A percentile compares a stretch with the other conserved stretches of the same genome.
Evolutionary conservation across 371 early-diverging fungal species (phyloP).

Genomic region (Mucor circinelloides): DNA sequence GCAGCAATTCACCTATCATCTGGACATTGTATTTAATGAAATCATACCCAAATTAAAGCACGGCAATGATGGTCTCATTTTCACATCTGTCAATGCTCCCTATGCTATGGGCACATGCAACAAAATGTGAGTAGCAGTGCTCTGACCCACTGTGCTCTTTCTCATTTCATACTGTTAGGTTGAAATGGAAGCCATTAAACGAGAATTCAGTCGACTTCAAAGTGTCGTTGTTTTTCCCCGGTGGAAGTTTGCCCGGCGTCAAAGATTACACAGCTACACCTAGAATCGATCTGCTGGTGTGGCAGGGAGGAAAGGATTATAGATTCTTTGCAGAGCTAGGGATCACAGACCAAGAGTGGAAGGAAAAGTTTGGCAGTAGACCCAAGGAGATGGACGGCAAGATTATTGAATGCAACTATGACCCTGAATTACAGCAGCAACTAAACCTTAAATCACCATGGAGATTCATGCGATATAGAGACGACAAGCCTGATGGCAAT

Average conservation of each 20-base stretch:
- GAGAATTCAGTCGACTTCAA: conserved; percentile 98
- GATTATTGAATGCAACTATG: conserved; percentile 72
- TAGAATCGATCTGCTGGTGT: conserved; percentile 54
- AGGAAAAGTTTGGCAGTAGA: conserved; percentile 26
- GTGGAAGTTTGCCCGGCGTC: conserved; percentile 40
- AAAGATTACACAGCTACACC: conserved; percentile 44
- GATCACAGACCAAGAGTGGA: conserved; percentile 66
- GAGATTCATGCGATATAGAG: conserved; percentile 85
- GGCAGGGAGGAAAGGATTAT: conserved; percentile 64
- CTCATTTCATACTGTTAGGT: conserved; percentile 40
- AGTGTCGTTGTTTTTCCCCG: conserved; percentile 51
- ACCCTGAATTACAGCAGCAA: conserved; percentile 51
- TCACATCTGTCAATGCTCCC: conserved; percentile 86
- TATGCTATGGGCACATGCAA: conserved; percentile 87
- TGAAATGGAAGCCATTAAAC: conserved; percentile 99
- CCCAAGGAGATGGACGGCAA: conserved; percentile 55
- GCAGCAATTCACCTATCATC: conserved; percentile 73
- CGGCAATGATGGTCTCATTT: conserved; percentile 96
- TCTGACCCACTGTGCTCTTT: neutral
- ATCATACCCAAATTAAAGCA: conserved; percentile 82
- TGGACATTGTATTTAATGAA: conserved; percentile 63
- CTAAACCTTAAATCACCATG: conserved; percentile 57
- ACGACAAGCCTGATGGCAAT: conserved; percentile 87
- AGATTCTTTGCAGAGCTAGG: conserved; percentile 57
- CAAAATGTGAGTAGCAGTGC: conserved; percentile 66